Evolutionary conservation across 2,329 filamentous ascomycete species (phyloP), one percentile per base, ranked within the genome.

Genomic region (Hirsutella minnesotensis): DNA sequence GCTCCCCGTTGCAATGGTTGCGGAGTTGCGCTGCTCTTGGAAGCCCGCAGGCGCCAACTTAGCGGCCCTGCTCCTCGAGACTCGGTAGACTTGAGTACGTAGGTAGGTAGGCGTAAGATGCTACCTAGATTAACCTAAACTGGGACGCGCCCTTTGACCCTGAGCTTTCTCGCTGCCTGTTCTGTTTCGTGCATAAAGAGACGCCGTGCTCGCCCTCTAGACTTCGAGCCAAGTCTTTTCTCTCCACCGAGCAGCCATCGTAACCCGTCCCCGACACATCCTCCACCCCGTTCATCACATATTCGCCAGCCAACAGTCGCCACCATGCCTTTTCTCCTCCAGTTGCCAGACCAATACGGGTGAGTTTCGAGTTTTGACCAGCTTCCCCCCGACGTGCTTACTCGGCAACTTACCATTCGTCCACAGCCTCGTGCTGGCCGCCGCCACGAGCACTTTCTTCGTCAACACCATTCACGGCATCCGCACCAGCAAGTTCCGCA

Each of bases 401-500:
- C 19, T 36, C 12, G 5, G 36, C n/a, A 33, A 33, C 31, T 8
- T 5, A 33, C 8, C 44, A 44, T n/a, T n/a, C n/a, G n/a, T 20
- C 1, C 18, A 20, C 48, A 82, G 79, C 64, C 78, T 77, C 56
- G 77, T 82, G 54, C 67, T 83, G 42, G 65, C 70, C 41, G 72
- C 68, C 38, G 76, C 76, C 44, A 65, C 72, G 18, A 67, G 72
- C 15, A 73, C 72, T 51, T 69, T 77, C 60, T 65, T 82, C 56
- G 56, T 82, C 58, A 78, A 76, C 65, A 56, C 58, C 15, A 60
- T 71, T 47, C 78, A 83, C 59, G 47, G 53, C 38, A 0, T 65
- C 31, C 63, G 73, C 42, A 75, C 73, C 10, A 60, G 57, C 46
- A 54, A 51, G 12, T 65, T 64, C 48, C 77, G 79, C 59, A 75